These are phyloP conservation scores for Termitomyces sp. DNA, from an alignment of 1,284 basidiomycete species.

Conservation along the genomic window DNA sequence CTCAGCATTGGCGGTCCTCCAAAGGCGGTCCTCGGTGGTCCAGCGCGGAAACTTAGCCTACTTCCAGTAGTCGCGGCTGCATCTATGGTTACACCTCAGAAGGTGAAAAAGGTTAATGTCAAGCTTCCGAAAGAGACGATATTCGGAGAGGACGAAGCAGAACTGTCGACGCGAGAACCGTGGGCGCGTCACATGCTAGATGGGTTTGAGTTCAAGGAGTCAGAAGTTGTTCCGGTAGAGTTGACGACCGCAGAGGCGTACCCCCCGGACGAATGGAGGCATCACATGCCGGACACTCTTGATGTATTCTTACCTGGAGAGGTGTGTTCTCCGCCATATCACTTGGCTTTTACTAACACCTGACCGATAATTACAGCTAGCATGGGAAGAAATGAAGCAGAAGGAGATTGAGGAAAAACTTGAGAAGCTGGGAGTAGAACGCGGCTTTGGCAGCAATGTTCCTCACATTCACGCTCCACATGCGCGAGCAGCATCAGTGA, in stretches of 20 bases:
- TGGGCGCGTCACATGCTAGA: constrained; percentile 63
- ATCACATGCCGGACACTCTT: constrained; percentile 53
- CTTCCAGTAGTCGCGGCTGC: constrained; percentile 33
- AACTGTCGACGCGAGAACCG: constrained; percentile 37
- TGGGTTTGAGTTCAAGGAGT: constrained; percentile 35
- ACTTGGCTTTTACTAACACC: neutral
- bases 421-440: constrained; percentile 71
- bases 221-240: constrained; percentile 39
- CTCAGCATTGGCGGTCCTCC: constrained; percentile 77
- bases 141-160: constrained; percentile 39
- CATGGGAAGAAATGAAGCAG: constrained; percentile 69
- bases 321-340: constrained; percentile 35
- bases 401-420: constrained; percentile 73
- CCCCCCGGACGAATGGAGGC: constrained; percentile 57
- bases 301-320: constrained; percentile 81
- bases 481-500: constrained; percentile 72
- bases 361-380: constrained; percentile 36
- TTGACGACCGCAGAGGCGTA: constrained; percentile 47
- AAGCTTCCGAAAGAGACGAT: constrained; percentile 69
- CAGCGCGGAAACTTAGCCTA: constrained; percentile 67
- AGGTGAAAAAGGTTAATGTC: constrained; percentile 63
- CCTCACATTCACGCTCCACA: constrained; percentile 66
- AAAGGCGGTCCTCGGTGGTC: constrained; percentile 75
- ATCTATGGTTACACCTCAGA: constrained; percentile 28
- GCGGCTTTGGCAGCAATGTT: constrained; percentile 49